These are phyloP conservation scores for Oryza rufipogon DNA, from an alignment of 176 grass and related monocot species.

Conservation along the genomic window DNA sequence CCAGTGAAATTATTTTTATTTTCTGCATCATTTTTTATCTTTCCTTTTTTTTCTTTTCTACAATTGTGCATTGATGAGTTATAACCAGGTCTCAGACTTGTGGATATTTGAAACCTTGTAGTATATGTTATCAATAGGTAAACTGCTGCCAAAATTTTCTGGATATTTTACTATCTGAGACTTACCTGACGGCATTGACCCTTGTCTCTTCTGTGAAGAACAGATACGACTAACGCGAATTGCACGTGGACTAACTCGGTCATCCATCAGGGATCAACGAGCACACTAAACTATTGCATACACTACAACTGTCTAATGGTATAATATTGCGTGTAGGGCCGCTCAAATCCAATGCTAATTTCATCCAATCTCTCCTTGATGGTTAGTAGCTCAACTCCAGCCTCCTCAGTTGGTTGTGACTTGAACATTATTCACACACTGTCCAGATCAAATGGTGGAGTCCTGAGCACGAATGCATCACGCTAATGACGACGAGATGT, in stretches of 20 bases:
- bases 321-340: constrained; percentile 43
- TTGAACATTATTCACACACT: constrained; percentile 40
- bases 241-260: constrained; percentile 34
- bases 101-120: not conserved
- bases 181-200: not conserved
- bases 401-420: constrained; percentile 72
- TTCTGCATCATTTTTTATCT: not conserved
- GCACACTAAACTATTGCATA: constrained; percentile 35
- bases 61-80: not conserved
- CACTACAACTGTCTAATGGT: constrained; percentile 48
- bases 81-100: too few relatives aligned
- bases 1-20: not conserved
- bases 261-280: constrained; percentile 45
- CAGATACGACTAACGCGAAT: constrained; percentile 18
- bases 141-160: not conserved
- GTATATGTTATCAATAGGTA: not conserved
- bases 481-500: constrained; percentile 28
- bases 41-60: not conserved
- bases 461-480: constrained; percentile 47
- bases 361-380: constrained; percentile 62
- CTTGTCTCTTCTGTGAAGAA: constrained; percentile 10
- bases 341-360: constrained; percentile 63
- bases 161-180: not conserved
- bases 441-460: constrained; percentile 62
- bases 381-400: constrained; percentile 49